These are phyloP conservation scores for Fusarium succisae DNA, from an alignment of 2,329 filamentous ascomycete species.

Conservation along the genomic window DNA sequence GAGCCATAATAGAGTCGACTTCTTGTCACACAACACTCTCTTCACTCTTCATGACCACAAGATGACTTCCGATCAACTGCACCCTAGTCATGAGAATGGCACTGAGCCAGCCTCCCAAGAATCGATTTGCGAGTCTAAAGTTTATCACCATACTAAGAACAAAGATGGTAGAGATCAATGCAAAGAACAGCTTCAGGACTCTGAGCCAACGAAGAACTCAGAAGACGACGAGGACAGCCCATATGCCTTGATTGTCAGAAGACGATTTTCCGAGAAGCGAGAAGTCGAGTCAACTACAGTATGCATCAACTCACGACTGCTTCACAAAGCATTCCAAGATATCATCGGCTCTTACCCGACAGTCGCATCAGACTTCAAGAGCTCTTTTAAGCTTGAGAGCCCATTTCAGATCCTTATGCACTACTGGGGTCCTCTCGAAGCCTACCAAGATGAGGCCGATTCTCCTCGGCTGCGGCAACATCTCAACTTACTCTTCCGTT, in stretches of 20 bases:
- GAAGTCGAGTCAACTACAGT: neutral
- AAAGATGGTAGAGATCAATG: neutral
- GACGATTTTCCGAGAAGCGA: neutral
- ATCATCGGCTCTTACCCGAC: neutral
- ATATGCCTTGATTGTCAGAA: neutral
- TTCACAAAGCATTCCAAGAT: neutral
- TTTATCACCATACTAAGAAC: neutral
- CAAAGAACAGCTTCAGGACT: neutral
- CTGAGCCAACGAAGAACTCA: neutral
- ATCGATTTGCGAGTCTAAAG: neutral
- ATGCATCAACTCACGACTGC: neutral
- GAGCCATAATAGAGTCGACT: neutral
- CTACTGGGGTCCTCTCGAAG: neutral
- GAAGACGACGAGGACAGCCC: neutral
- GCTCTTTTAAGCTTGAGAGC: neutral
- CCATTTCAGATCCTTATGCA: neutral
- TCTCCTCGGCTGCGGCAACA: neutral
- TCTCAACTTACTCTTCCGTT: neutral
- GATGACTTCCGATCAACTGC: neutral
- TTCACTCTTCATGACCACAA: fast-evolving
- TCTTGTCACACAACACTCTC: neutral
- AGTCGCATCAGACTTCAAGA: neutral
- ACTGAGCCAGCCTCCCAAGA: neutral
- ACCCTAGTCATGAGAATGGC: neutral
- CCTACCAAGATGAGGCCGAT: neutral